Evolutionary conservation across 1,284 basidiomycete genomes (phyloP), one percentile per base, ranked within the genome.

Genomic region (Gomphus bonarii): DNA sequence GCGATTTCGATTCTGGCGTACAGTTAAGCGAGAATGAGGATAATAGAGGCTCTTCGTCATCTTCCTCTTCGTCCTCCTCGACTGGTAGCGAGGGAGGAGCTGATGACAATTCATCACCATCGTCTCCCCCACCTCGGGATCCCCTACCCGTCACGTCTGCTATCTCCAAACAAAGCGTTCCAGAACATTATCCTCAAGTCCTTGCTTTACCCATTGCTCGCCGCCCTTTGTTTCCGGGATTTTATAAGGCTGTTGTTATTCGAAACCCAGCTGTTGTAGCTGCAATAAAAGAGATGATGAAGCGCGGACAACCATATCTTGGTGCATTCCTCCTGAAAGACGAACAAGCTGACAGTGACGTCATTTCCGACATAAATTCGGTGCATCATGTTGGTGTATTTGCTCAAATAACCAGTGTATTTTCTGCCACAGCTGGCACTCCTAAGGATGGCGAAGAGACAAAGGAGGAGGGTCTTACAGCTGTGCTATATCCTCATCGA

Each of bases 251-350:
- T 12, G 94, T 97, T 55, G 92, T 95, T 59, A 80, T 97, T 59
- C 83, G 87, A 33, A 89, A 97, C 63, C 91, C 92, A 1, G 78
- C 85, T 0, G 95, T 99, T 38, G 95, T 98, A 60, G 84, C 88
- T 18, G 94, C 94, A 5, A 92, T 99, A 67, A 91, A 95, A 72
- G 94, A 98, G 67, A 91, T 95, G 78, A 91, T 97, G 81, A 86
- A 89, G 66, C 90, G 93, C 54, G 95, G 95, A 2, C 95, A 98
- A 71, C 95, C 95, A 0, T 99, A 99, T 72, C 83, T 99, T 60
- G 95, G 97, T 59, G 97, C 95, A 25, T 99, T 99, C 77, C 72
- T 99, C 44, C 84, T 98, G 66, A 98, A 97, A 75, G 94, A 98
- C 69, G 91, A 94, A 63, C 84, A 93, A 63, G 80, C 86, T 58